phyloP scores from a whole-genome alignment of 2,329 filamentous ascomycete genomes.

The Neopestalotiopsis sp. region DNA sequence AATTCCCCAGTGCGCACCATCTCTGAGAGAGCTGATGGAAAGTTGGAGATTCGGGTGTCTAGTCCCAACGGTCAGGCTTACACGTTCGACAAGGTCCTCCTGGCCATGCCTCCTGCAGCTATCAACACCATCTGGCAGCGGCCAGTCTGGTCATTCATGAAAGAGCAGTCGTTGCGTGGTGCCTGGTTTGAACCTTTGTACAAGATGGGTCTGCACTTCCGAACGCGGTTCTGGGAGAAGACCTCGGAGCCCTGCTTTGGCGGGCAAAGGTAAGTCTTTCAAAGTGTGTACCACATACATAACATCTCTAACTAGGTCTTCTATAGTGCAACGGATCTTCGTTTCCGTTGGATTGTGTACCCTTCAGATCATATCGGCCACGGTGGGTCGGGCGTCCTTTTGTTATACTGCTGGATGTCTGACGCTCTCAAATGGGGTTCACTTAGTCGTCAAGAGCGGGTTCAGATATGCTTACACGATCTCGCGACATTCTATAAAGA shows the following conservation, averaged over 20 bases:
- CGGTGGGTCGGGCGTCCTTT: slow-evolving; percentile 19
- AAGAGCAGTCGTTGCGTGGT: slow-evolving; percentile 19
- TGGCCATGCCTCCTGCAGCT: background rate
- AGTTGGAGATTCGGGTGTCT: background rate
- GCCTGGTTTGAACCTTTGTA: slow-evolving; percentile 20
- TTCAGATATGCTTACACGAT: slow-evolving; percentile 20
- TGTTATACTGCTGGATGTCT: slow-evolving; percentile 23
- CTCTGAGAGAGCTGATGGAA: background rate
- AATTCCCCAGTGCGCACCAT: background rate
- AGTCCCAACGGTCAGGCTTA: no score
- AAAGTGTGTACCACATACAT: no score
- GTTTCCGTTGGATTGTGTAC: slow-evolving; percentile 24
- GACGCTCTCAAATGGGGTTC: slow-evolving; percentile 21
- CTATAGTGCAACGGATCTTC: slow-evolving; percentile 20
- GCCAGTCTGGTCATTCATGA: slow-evolving; percentile 21
- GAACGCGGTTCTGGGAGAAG: slow-evolving; percentile 23
- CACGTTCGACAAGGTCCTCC: background rate
- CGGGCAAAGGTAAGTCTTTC: slow-evolving; percentile 13
- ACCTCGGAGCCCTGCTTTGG: slow-evolving; percentile 19
- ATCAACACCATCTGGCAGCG: slow-evolving; percentile 13
- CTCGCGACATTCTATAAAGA: slow-evolving; percentile 19
- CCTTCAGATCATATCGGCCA: slow-evolving; percentile 22
- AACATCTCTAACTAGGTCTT: no score
- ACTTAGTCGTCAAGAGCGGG: slow-evolving; percentile 17
- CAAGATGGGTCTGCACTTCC: slow-evolving; percentile 24